These are phyloP conservation scores for Hygrophorus pudorinus DNA, from an alignment of 768 basidiomycete species.

Conservation along the genomic window DNA sequence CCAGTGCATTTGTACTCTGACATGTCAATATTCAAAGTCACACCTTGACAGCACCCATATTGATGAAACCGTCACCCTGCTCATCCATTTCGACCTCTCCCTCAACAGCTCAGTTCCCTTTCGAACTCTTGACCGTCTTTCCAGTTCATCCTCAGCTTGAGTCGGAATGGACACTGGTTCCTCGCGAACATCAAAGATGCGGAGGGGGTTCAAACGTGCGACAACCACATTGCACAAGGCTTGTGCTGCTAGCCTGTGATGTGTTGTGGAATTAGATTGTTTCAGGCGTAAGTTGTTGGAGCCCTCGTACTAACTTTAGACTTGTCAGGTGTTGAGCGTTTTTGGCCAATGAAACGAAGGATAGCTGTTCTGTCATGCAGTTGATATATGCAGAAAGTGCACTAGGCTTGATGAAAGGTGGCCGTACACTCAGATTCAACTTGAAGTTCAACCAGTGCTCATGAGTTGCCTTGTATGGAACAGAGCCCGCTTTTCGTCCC, in stretches of 20 bases:
- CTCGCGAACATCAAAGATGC: slow-evolving; percentile 82
- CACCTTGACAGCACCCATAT: slow-evolving; percentile 58
- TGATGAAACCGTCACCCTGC: slow-evolving; percentile 72
- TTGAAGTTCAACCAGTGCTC: background rate
- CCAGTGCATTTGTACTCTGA: slow-evolving; percentile 12
- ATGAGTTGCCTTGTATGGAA: background rate
- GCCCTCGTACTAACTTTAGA: slow-evolving; percentile 63
- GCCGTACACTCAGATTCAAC: background rate
- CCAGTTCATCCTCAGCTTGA: slow-evolving; percentile 53
- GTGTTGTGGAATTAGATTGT: slow-evolving; percentile 26
- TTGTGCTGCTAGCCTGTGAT: slow-evolving; percentile 35
- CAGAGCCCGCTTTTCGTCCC: background rate
- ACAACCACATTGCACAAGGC: slow-evolving; percentile 83
- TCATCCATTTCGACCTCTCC: slow-evolving; percentile 74
- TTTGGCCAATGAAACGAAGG: too few species aligned
- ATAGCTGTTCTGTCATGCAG: too few species aligned
- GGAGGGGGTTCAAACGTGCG: slow-evolving; percentile 71
- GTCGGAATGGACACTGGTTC: slow-evolving; percentile 46
- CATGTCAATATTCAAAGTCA: slow-evolving; percentile 27
- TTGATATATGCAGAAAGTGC: too few species aligned
- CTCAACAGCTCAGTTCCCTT: slow-evolving; percentile 62
- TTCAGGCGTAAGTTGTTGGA: slow-evolving; percentile 43
- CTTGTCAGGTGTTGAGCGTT: slow-evolving; percentile 28
- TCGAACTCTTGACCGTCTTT: slow-evolving; percentile 42
- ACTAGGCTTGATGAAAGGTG: background rate